Evolutionary conservation across 176 grass and related monocot genomes (phyloP).

Genomic region (Thinopyrum elongatum): DNA sequence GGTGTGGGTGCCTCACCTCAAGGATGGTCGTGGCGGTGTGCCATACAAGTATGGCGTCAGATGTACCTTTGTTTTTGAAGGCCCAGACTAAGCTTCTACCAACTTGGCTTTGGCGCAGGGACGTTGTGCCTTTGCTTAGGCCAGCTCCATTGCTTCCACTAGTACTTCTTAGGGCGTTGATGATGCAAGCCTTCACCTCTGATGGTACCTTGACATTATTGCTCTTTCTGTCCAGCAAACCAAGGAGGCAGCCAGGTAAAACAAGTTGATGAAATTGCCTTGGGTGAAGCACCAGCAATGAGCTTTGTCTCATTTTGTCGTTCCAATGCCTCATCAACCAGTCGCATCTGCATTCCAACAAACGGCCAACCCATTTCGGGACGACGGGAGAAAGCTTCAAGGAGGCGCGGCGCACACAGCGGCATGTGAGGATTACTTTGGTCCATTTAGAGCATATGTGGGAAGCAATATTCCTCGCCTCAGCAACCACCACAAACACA

Average conservation of each 20-base stretch:
- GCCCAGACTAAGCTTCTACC: background rate
- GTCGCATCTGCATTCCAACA: background rate
- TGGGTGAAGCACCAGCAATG: background rate
- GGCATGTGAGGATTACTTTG: background rate
- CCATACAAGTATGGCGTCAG: background rate
- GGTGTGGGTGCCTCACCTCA: background rate
- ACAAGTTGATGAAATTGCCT: too few relatives aligned
- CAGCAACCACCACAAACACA: background rate
- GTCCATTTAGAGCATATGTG: constrained; percentile 2
- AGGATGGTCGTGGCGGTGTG: background rate
- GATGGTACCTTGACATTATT: background rate
- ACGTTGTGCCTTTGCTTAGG: background rate
- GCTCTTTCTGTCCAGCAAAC: background rate
- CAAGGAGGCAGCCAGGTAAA: background rate
- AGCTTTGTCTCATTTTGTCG: background rate
- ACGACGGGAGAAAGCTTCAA: background rate
- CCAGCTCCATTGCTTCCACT: background rate
- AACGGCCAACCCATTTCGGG: background rate
- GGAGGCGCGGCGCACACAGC: background rate
- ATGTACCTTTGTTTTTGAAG: background rate
- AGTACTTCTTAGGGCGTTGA: background rate
- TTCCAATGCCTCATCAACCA: background rate
- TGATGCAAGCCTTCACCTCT: background rate
- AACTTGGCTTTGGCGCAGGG: background rate
- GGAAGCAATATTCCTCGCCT: background rate